Conservation (phyloP, 192 early-diverging fungal genomes). For the Haplosporangium gracile region DNA sequence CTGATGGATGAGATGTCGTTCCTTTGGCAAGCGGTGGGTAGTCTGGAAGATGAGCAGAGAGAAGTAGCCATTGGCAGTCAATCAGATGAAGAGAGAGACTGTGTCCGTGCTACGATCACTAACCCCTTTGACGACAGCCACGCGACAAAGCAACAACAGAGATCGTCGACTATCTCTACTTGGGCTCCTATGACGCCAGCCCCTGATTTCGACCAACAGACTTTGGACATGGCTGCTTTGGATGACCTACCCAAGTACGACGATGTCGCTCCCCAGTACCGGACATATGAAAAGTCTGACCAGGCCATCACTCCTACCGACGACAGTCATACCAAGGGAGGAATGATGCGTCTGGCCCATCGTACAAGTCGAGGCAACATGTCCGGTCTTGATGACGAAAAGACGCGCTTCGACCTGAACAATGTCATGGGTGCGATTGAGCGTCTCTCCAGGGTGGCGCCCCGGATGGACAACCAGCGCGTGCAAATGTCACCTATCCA, state of each 20-base stretch:
- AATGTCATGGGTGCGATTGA: conserved; percentile 67
- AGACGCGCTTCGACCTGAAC: conserved; percentile 63
- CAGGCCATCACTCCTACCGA: not conserved
- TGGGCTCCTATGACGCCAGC: not conserved
- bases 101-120: conserved; percentile 21
- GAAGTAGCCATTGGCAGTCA: not conserved
- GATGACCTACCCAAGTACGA: conserved; percentile 45
- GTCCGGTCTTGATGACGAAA: conserved; percentile 54
- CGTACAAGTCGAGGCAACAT: not conserved
- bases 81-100: not conserved
- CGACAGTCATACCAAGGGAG: not conserved
- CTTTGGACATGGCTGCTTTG: conserved; percentile 24
- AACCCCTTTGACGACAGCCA: not conserved
- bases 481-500: conserved; percentile 63
- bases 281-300: conserved; percentile 16
- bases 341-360: not conserved
- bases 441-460: conserved; percentile 61
- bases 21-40: conserved; percentile 17
- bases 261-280: conserved; percentile 26
- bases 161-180: not conserved
- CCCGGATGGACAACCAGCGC: conserved; percentile 67
- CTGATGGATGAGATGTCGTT: conserved; percentile 53
- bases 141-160: conserved; percentile 13
- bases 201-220: conserved; percentile 35
- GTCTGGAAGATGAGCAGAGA: conserved; percentile 7